Evolutionary conservation across 2,329 filamentous ascomycete species (phyloP).

Genomic region (Corynespora cassiicola): DNA sequence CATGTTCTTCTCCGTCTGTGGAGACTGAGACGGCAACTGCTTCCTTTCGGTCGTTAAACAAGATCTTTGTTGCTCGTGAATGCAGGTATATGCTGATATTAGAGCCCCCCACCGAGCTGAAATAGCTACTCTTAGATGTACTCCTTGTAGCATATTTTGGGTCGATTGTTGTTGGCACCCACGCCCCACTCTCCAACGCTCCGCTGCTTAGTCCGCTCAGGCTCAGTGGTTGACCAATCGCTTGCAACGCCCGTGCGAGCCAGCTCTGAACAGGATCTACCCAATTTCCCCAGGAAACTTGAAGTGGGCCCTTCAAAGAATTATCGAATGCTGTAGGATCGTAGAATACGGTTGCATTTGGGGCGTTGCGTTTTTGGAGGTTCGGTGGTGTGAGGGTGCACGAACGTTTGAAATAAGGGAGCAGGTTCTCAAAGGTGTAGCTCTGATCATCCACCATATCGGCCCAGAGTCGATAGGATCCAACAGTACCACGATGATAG

Average conservation of each 20-base stretch:
- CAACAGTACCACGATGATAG: slow-evolving; percentile 29
- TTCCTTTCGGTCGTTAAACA: slow-evolving; percentile 20
- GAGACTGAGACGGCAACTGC: slow-evolving; percentile 40
- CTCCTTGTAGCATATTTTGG: slow-evolving; percentile 25
- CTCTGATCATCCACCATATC: slow-evolving; percentile 36
- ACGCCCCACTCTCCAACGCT: slow-evolving; percentile 24
- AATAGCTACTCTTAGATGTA: slow-evolving; percentile 26
- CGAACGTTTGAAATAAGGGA: slow-evolving; percentile 36
- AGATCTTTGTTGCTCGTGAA: slow-evolving; percentile 20
- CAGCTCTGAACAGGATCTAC: slow-evolving; percentile 28
- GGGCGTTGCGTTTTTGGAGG: slow-evolving; percentile 18
- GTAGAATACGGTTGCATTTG: slow-evolving; percentile 26
- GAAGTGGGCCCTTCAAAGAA: slow-evolving; percentile 21
- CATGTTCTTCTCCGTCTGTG: slow-evolving; percentile 11
- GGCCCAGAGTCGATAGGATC: slow-evolving; percentile 37
- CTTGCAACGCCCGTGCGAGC: slow-evolving; percentile 27
- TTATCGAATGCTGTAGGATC: slow-evolving; percentile 22
- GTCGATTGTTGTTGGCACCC: slow-evolving; percentile 38
- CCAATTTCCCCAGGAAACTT: slow-evolving; percentile 36
- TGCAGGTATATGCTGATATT: slow-evolving; percentile 17
- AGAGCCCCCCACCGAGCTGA: too few relatives aligned
- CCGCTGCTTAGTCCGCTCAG: slow-evolving; percentile 29
- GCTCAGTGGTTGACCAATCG: slow-evolving; percentile 23
- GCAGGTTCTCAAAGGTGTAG: slow-evolving; percentile 32
- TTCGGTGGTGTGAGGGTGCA: slow-evolving; percentile 37